A percentile compares a stretch with the other conserved stretches of the same genome.
phyloP scores from a whole-genome alignment of 768 basidiomycete species.

The Lepiota subincarnata region DNA sequence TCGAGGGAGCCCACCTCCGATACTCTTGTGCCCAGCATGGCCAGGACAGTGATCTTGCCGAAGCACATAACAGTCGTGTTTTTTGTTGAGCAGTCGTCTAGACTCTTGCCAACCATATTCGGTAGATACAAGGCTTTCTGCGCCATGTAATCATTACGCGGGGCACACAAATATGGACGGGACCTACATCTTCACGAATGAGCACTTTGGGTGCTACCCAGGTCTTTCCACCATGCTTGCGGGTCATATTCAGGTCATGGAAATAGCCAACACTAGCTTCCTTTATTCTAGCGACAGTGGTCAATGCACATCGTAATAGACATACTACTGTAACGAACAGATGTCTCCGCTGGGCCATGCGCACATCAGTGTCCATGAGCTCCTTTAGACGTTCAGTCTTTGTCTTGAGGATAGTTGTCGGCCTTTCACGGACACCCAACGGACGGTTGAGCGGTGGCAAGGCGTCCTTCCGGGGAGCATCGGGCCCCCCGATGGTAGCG shows the following conservation, averaged over 20 bases:
- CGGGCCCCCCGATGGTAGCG: not conserved
- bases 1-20: slow-evolving; percentile 62
- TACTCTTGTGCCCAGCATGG: slow-evolving; percentile 81
- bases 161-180: not conserved
- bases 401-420: slow-evolving; percentile 54
- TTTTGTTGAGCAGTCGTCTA: slow-evolving; percentile 50
- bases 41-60: slow-evolving; percentile 74
- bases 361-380: slow-evolving; percentile 65
- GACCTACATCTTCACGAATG: slow-evolving; percentile 84
- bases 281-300: slow-evolving; percentile 32
- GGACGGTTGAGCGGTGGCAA: slow-evolving; percentile 53
- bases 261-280: slow-evolving; percentile 80
- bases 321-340: slow-evolving; percentile 31
- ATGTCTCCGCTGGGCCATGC: slow-evolving; percentile 67
- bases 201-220: slow-evolving; percentile 90
- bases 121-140: slow-evolving; percentile 94
- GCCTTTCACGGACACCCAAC: slow-evolving; percentile 70
- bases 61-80: slow-evolving; percentile 77
- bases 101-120: slow-evolving; percentile 69
- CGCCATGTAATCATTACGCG: not conserved
- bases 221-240: slow-evolving; percentile 85
- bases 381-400: slow-evolving; percentile 63
- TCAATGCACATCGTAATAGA: not conserved
- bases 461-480: slow-evolving; percentile 15
- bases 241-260: slow-evolving; percentile 73